A percentile compares a stretch with the other conserved stretches of the same genome.
Evolutionary conservation across 225 moss, liverwort and hornwort genomes (phyloP).

Genomic region (Sphagnum contortum): DNA sequence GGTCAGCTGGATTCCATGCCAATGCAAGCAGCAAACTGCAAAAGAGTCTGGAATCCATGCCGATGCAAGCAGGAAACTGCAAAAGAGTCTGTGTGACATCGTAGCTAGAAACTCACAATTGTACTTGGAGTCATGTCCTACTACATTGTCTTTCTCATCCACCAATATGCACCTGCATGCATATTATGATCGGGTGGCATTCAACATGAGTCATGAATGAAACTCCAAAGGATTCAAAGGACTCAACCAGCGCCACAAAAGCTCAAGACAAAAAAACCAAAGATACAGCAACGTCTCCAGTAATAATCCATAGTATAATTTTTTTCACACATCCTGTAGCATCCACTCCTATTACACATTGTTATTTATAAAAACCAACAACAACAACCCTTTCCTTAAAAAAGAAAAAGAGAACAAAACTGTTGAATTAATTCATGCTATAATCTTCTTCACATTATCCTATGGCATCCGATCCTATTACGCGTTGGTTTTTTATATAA

Average conservation of each 20-base stretch:
- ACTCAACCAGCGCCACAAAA: neutral
- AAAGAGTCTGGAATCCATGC: too few species aligned
- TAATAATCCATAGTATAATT: neutral
- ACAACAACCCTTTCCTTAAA: too few species aligned
- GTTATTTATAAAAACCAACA: neutral
- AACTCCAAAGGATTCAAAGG: neutral
- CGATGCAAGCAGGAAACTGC: too few species aligned
- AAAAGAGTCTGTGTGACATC: neutral
- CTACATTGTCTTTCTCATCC: slow-evolving; percentile 85
- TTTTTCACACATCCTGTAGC: neutral
- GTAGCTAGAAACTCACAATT: slow-evolving; percentile 54
- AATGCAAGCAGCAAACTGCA: too few species aligned
- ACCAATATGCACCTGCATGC: slow-evolving; percentile 85
- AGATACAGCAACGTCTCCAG: neutral
- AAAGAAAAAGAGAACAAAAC: too few species aligned
- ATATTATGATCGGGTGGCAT: neutral
- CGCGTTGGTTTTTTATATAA: too few species aligned
- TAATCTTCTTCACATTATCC: too few species aligned
- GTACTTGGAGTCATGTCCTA: slow-evolving; percentile 93
- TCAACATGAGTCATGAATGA: neutral
- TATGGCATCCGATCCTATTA: too few species aligned
- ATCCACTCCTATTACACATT: neutral
- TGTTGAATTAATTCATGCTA: too few species aligned
- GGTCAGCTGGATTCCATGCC: too few species aligned
- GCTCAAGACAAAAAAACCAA: too few species aligned